A percentile compares a stretch with the other conserved stretches of the same genome.
These are phyloP conservation scores for Cercophora sp. DNA, from an alignment of 495 filamentous ascomycete species.

Conservation along the genomic window DNA sequence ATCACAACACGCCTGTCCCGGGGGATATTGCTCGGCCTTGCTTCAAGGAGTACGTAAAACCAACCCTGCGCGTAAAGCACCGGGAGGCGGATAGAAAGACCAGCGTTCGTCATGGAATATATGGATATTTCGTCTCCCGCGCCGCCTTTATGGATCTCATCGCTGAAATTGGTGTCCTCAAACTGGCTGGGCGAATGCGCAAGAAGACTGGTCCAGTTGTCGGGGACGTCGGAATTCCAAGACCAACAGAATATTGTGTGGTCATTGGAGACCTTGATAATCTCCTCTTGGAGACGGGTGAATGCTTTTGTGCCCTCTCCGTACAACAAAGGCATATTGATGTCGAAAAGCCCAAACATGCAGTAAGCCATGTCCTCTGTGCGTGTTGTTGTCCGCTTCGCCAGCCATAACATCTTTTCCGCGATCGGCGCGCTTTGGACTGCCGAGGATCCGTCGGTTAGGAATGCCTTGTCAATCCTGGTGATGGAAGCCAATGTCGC, in stretches of 20 bases:
- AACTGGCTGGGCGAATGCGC: background rate
- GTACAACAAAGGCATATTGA: conserved; percentile 3
- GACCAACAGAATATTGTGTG: background rate
- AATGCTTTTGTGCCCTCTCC: background rate
- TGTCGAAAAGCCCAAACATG: background rate
- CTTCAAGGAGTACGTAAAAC: background rate
- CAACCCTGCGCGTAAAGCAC: background rate
- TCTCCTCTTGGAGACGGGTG: background rate
- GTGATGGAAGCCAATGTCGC: background rate
- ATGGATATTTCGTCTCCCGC: background rate
- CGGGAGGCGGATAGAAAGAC: background rate
- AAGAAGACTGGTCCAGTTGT: background rate
- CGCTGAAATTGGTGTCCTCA: too few relatives aligned
- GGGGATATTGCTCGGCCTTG: background rate
- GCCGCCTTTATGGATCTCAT: background rate
- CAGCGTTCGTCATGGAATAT: background rate
- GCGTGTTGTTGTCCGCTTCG: background rate
- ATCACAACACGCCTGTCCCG: background rate
- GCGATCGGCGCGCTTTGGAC: background rate
- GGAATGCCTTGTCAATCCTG: background rate
- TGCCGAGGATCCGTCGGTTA: background rate
- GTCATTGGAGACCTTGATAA: background rate
- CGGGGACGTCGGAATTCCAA: background rate
- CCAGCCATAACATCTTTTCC: conserved; percentile 1
- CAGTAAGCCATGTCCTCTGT: conserved; percentile 1